phyloP scores from a whole-genome alignment of 1,139 yeast species.

The Kurtzmaniella natalensis region DNA sequence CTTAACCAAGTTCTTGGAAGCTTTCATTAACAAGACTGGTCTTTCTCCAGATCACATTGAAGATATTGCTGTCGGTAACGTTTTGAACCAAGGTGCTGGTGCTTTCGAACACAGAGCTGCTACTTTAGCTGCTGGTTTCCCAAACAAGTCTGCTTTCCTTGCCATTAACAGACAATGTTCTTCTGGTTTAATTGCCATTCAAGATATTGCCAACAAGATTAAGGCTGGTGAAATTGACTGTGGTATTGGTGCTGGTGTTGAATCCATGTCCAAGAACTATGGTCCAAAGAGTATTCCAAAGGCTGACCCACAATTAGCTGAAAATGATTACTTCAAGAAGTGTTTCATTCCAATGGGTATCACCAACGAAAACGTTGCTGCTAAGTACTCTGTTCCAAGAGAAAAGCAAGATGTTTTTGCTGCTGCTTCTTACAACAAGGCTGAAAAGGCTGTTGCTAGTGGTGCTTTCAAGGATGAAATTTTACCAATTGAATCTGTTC shows the following conservation, averaged over 20 bases:
- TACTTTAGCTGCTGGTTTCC: slow-evolving; percentile 45
- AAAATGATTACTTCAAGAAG: slow-evolving; percentile 47
- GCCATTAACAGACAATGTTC: slow-evolving; percentile 94
- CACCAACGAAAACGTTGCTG: slow-evolving; percentile 75
- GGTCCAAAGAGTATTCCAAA: slow-evolving; percentile 69
- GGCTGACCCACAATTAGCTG: slow-evolving; percentile 47
- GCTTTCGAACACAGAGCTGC: slow-evolving; percentile 91
- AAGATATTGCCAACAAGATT: slow-evolving; percentile 87
- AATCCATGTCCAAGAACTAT: slow-evolving; percentile 83
- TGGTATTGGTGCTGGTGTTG: slow-evolving; percentile 91
- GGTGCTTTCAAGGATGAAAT: slow-evolving; percentile 85
- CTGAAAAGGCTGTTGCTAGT: slow-evolving; percentile 63
- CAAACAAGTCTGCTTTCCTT: slow-evolving; percentile 62
- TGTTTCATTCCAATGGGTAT: slow-evolving; percentile 91
- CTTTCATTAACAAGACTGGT: slow-evolving; percentile 56
- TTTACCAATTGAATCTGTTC: slow-evolving; percentile 61
- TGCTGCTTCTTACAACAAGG: slow-evolving; percentile 78
- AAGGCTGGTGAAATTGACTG: slow-evolving; percentile 81
- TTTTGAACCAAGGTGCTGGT: slow-evolving; percentile 86
- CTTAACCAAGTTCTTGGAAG: slow-evolving; percentile 58
- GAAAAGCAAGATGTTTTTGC: slow-evolving; percentile 82
- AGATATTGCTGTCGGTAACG: slow-evolving; percentile 86
- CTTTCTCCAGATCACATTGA: slow-evolving; percentile 66
- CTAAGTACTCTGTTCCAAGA: slow-evolving; percentile 60
- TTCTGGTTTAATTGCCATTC: slow-evolving; percentile 86